Evolutionary conservation across 2,329 filamentous ascomycete genomes (phyloP), one percentile per base, ranked within the genome.

Genomic region (Pseudogymnoascus pannorum): DNA sequence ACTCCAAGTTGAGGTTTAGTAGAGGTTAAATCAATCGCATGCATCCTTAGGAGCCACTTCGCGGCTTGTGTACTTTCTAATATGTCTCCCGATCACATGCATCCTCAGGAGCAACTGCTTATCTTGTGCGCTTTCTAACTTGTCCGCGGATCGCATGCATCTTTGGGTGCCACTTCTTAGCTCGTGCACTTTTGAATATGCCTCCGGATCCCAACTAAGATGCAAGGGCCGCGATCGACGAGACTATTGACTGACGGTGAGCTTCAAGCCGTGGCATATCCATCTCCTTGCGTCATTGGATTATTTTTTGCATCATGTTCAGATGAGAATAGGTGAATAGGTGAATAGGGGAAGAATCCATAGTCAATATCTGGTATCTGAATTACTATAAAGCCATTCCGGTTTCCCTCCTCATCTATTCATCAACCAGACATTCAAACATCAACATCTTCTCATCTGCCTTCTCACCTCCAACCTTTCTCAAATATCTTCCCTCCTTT

Each of bases 231-330:
- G 26, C 4, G 48, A 54, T 54, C 48, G 48, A 54, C 48, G 48
- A 16, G 20, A 54, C 48, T 54, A 54, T 54, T 54, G 48, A 54
- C 31, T 54, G 26, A 54, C 26, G 48, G 48, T 54, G 48, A 54
- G 48, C 48, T 14, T 33, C 48, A 54, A 54, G 48, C 26, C 11
- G 4, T 54, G 48, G 16, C 48, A 31, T 54, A 31, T 54, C 26
- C 26, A 54, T 54, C n/a, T 54, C 48, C 26, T 54, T 54, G 48
- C 26, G 16, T 54, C 48, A 54, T 54, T 31, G 48, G 48, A 16
- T 4, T 24, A 31, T 5, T 54, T 6, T 31, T 18, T 33, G 48
- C 48, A 31, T 54, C 48, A 54, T 12, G 48, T 54, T 54, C 26
- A 16, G 48, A 54, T 54, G 48, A 54, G 26, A 33, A 31, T 31